Percentiles rank a stretch among this genome's conserved stretches.
phyloP scores from a whole-genome alignment of 768 basidiomycete species.

The Boletellus emodensis region DNA sequence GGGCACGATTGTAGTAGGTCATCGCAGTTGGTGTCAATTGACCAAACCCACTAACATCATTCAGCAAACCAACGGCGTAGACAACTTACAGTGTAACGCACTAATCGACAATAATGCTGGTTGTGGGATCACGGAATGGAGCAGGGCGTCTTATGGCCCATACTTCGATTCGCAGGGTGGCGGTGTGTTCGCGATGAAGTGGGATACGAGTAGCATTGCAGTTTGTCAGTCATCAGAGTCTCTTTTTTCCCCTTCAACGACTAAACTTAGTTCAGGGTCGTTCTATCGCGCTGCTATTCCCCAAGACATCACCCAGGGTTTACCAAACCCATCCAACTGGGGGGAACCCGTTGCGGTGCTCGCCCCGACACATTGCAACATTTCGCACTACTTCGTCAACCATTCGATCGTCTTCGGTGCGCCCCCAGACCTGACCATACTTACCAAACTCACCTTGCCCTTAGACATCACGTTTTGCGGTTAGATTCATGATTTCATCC shows the following conservation, averaged over 20 bases:
- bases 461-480: slow-evolving; percentile 83
- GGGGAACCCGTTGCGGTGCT: slow-evolving; percentile 63
- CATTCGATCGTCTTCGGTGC: slow-evolving; percentile 74
- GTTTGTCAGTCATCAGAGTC: slow-evolving; percentile 50
- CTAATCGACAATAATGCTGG: slow-evolving; percentile 58
- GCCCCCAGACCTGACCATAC: slow-evolving; percentile 22
- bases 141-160: slow-evolving; percentile 78
- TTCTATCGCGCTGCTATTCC: slow-evolving; percentile 80
- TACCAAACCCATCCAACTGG: slow-evolving; percentile 66
- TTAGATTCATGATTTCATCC: slow-evolving; percentile 27
- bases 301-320: slow-evolving; percentile 55
- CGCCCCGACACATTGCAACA: slow-evolving; percentile 51
- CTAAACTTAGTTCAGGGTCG: slow-evolving; percentile 50
- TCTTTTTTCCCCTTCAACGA: not conserved
- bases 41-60: slow-evolving; percentile 1
- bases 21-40: not conserved
- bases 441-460: slow-evolving; percentile 13
- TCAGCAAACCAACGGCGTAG: slow-evolving; percentile 45
- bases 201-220: slow-evolving; percentile 74
- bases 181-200: slow-evolving; percentile 86
- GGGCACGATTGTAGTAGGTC: slow-evolving; percentile 58
- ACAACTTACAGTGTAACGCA: slow-evolving; percentile 55
- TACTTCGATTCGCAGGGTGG: slow-evolving; percentile 77
- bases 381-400: slow-evolving; percentile 54
- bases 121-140: slow-evolving; percentile 77